Conservation (phyloP, 306 rosid species). For the Abrus precatorius region DNA sequence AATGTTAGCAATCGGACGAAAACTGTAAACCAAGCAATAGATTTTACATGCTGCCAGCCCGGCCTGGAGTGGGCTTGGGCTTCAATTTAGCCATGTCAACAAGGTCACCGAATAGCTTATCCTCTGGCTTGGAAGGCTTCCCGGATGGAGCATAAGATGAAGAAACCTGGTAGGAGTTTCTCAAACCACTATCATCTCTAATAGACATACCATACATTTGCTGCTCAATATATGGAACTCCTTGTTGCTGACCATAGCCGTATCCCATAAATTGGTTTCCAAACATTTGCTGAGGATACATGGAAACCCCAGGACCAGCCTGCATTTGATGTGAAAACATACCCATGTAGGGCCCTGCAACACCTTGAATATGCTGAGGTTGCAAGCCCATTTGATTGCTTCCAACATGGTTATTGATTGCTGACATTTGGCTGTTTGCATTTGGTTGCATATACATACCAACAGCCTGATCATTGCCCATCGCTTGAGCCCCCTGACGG, state of each 20-base stretch:
- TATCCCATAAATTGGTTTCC: constrained; percentile 76
- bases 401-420: constrained; percentile 65
- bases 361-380: constrained; percentile 61
- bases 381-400: constrained; percentile 70
- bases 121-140: constrained; percentile 91
- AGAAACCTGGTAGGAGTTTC: constrained; percentile 70
- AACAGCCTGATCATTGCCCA: constrained; percentile 67
- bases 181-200: constrained; percentile 66
- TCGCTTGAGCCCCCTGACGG: constrained; percentile 66
- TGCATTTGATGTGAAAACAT: constrained; percentile 68
- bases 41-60: constrained; percentile 75
- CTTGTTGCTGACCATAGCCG: constrained; percentile 79
- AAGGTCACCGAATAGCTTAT: constrained; percentile 93
- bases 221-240: constrained; percentile 71
- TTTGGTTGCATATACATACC: constrained; percentile 85
- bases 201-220: constrained; percentile 85
- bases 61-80: constrained; percentile 73
- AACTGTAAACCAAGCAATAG: constrained; percentile 47
- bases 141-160: constrained; percentile 69
- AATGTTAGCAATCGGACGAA: constrained; percentile 50
- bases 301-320: constrained; percentile 55
- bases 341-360: constrained; percentile 66
- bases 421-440: constrained; percentile 61
- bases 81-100: constrained; percentile 89
- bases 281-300: constrained; percentile 84